Evolutionary conservation across 2,329 filamentous ascomycete species (phyloP), one percentile per base, ranked within the genome.

Genomic region (Microcera coccophila): DNA sequence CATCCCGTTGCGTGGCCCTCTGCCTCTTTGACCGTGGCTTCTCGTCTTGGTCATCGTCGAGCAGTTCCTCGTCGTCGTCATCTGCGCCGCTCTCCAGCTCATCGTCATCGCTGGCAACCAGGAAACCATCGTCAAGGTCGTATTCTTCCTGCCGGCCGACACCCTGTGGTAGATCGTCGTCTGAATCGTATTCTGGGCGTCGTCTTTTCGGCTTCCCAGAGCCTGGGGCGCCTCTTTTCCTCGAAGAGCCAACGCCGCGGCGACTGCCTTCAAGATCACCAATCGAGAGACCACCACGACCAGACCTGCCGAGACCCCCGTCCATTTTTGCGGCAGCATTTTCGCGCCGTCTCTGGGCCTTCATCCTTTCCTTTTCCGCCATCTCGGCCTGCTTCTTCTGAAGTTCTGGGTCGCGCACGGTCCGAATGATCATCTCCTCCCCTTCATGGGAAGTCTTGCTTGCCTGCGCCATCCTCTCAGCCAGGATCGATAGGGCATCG

Each of bases 61-160:
- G 55, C 3, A 76, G 51, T 39, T 81, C 79, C 29, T 81, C 79
- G 1, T 85, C 82, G 16, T 82, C 82, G 1, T 84, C 77, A 4
- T 87, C 83, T 18, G 76, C 78, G 1, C 75, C 80, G 3, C 73
- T 79, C 22, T 76, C 79, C 45, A 72, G 68, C 31, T 78, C 79
- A 32, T 90, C 87, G 45, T 88, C 85, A 52, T 89, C 86, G 55
- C 84, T 89, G 3, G 74, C 74, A 3, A 84, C 87, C 42, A 91
- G 77, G 61, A 91, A 91, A 44, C 84, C 87, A 58, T 91, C 87
- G 24, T 85, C 85, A 60, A 84, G 76, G 49, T 90, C 86, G 60
- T 91, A 91, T 51, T 88, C 84, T 52, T 90, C 84, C 46, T 84
- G 76, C 39, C 79, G 77, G 22, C 75, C 75, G 35, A 71, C 71